Evolutionary conservation across 1,284 basidiomycete species (phyloP).

Genomic region (Peniophora sp.): DNA sequence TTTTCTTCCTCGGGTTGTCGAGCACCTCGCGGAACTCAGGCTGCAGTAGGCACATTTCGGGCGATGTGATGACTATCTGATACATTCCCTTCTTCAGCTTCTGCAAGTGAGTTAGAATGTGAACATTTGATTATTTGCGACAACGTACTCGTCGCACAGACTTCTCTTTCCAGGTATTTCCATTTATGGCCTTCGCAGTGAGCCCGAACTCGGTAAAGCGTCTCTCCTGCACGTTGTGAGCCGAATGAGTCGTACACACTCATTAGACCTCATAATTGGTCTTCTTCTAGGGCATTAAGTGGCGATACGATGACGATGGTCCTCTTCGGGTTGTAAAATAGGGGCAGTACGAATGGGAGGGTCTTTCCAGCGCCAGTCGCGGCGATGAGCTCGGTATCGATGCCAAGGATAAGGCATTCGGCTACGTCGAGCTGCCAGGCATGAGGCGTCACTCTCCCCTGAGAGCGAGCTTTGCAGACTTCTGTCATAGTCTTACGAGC

Average conservation of each 20-base stretch:
- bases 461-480: background rate
- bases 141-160: slow-evolving; percentile 14
- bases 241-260: background rate
- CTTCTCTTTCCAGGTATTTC: slow-evolving; percentile 17
- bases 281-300: slow-evolving; percentile 22
- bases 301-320: slow-evolving; percentile 24
- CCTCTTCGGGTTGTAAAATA: slow-evolving; percentile 16
- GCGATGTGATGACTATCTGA: slow-evolving; percentile 3
- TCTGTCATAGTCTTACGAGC: slow-evolving; percentile 1
- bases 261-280: slow-evolving; percentile 15
- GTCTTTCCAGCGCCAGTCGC: slow-evolving; percentile 28
- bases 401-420: slow-evolving; percentile 22
- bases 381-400: slow-evolving; percentile 25
- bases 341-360: slow-evolving; percentile 25
- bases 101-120: background rate
- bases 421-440: slow-evolving; percentile 27
- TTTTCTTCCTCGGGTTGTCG: background rate
- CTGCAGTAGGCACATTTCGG: slow-evolving; percentile 5
- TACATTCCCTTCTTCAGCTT: background rate
- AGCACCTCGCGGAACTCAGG: background rate
- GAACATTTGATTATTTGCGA: background rate
- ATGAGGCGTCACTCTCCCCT: slow-evolving; percentile 9
- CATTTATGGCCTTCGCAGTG: slow-evolving; percentile 22
- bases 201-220: slow-evolving; percentile 20
- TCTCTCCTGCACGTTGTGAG: slow-evolving; percentile 7